phyloP scores from a whole-genome alignment of 768 basidiomycete genomes.

The Mycena alexandri region DNA sequence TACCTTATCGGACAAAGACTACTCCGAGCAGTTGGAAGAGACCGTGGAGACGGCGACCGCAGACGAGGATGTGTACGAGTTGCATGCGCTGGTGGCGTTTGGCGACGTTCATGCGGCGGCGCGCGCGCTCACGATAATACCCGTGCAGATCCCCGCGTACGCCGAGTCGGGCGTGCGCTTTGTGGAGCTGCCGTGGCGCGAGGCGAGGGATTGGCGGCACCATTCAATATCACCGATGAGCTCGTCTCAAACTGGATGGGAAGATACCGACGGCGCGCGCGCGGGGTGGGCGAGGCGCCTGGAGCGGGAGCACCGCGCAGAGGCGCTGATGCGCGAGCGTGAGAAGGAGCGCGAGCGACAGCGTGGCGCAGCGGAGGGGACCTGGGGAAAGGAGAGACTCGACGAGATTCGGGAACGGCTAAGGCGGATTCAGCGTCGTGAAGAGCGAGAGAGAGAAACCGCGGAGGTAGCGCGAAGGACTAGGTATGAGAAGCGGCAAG shows the following conservation, averaged over 20 bases:
- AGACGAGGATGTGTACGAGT: slow-evolving; percentile 7
- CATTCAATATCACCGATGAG: no score
- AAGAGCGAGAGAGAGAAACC: neutral
- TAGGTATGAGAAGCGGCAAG: no score
- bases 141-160: slow-evolving; percentile 20
- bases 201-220: slow-evolving; percentile 3
- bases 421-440: neutral
- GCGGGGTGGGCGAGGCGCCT: slow-evolving; percentile 24
- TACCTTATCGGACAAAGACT: no score
- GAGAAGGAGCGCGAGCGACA: slow-evolving; percentile 24
- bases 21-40: neutral
- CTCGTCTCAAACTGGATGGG: neutral
- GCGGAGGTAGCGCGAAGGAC: neutral
- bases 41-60: no score
- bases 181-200: slow-evolving; percentile 23
- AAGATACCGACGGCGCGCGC: neutral
- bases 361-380: slow-evolving; percentile 25
- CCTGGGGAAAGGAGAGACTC: slow-evolving; percentile 29
- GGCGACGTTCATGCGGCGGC: slow-evolving; percentile 5
- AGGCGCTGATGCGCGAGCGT: slow-evolving; percentile 17
- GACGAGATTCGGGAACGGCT: slow-evolving; percentile 22
- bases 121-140: slow-evolving; percentile 13
- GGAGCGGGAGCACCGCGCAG: neutral
- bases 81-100: slow-evolving; percentile 32
- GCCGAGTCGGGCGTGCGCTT: slow-evolving; percentile 1